Base-by-base conservation (phyloP, 257 asterid species). In the Verbascum thapsus region DNA sequence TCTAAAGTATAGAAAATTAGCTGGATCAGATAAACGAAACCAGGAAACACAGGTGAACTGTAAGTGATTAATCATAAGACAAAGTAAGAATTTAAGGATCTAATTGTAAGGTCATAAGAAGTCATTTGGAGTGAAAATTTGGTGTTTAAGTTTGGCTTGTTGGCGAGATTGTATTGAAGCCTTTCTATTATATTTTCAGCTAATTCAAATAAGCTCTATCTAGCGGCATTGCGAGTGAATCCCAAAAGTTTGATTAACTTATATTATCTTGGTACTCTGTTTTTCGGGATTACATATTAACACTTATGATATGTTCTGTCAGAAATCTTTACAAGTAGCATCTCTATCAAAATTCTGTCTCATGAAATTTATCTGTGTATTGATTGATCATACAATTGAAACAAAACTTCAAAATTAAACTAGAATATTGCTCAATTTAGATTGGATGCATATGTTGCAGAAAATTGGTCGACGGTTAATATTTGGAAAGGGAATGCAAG, bases 391-490 rank as follows among this genome's bases (percentile, higher is more conserved):
- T 40, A 8, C 54, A 23, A 37, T 22, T 13, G 19, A 16, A 26
- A 7, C 22, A 40, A 59, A 49, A 34, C 18, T 39, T 19, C 18
- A 37, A 41, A 16, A 23, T 63, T 8, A 18, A 11, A 9, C 16
- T 30, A 10, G 54, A 41, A 10, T 19, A 55, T 57, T 70, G 58
- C 70, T 70, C 61, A 68, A 64, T 61, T 60, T 53, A 57, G 44
- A 43, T 12, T 72, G 70, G 57, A 66, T 59, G 41, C 73, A 23
- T 64, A 37, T 79, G 81, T 62, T 85, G 81, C 96, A 94, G 97
- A 85, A 87, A 78, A 41, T 85, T 39, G 97, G 81, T 49, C 79
- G 72, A 61, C 77, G 79, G 45, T 67, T 94, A 65, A 85, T 94
- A 71, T 87, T 80, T 71, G 91, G 88, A 64, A 85, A 90, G 63